A percentile compares a stretch with the other conserved stretches of the same genome.
Conservation (phyloP, 768 basidiomycete genomes). For the Hygrocybe coccinea region DNA sequence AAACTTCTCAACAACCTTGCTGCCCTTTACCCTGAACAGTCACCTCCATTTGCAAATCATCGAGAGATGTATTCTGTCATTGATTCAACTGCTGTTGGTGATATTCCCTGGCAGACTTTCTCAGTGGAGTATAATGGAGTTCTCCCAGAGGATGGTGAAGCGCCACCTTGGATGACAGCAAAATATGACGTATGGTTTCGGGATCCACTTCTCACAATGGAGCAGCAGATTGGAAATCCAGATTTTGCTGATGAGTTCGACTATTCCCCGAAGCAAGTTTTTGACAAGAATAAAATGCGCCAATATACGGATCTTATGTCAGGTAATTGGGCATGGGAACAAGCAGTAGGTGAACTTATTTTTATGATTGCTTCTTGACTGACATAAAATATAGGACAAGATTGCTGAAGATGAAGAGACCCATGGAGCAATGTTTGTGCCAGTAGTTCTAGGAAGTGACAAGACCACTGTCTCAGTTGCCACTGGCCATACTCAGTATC, state of each 20-base stretch:
- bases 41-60: slow-evolving; percentile 21
- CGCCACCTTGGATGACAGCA: slow-evolving; percentile 30
- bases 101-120: slow-evolving; percentile 26
- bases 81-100: slow-evolving; percentile 22
- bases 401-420: slow-evolving; percentile 1
- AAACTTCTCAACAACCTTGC: not conserved
- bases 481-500: slow-evolving; percentile 34
- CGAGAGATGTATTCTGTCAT: slow-evolving; percentile 24
- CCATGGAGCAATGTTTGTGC: slow-evolving; percentile 16
- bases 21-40: slow-evolving; percentile 9
- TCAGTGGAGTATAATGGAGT: slow-evolving; percentile 16
- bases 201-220: slow-evolving; percentile 24
- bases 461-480: slow-evolving; percentile 37
- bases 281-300: slow-evolving; percentile 20
- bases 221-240: slow-evolving; percentile 30
- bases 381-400: not conserved
- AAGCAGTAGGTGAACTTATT: slow-evolving; percentile 24
- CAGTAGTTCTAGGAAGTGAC: slow-evolving; percentile 34
- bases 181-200: slow-evolving; percentile 32
- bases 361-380: not conserved
- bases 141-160: slow-evolving; percentile 10
- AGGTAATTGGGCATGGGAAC: slow-evolving; percentile 31
- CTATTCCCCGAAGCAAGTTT: slow-evolving; percentile 25
- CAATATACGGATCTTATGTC: slow-evolving; percentile 36
- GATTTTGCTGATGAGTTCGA: slow-evolving; percentile 33